These are phyloP conservation scores for Melampsora larici-populina DNA, from an alignment of 1,284 basidiomycete species.

Conservation along the genomic window DNA sequence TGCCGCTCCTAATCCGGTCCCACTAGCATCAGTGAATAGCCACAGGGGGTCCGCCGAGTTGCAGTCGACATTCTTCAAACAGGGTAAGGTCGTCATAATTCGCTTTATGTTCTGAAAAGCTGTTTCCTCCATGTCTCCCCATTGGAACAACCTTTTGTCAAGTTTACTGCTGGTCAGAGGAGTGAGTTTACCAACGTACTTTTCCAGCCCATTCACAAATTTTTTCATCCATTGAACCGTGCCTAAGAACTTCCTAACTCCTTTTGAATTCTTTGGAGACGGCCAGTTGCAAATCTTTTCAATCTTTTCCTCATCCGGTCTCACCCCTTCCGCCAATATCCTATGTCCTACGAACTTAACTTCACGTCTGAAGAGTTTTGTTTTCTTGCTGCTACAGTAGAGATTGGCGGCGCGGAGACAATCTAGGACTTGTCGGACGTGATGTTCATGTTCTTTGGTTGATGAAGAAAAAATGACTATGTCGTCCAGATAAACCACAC, in stretches of 20 bases:
- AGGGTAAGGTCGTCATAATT: slow-evolving; percentile 51
- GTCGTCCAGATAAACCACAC: slow-evolving; percentile 48
- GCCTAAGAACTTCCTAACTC: slow-evolving; percentile 55
- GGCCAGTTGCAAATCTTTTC: slow-evolving; percentile 55
- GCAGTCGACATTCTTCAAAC: slow-evolving; percentile 53
- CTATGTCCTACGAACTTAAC: slow-evolving; percentile 55
- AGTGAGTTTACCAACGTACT: too few relatives aligned
- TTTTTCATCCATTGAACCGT: too few relatives aligned
- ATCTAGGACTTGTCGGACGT: background rate
- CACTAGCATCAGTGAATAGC: slow-evolving; percentile 42
- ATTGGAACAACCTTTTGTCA: too few relatives aligned
- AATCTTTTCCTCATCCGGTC: slow-evolving; percentile 53
- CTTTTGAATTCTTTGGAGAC: slow-evolving; percentile 47
- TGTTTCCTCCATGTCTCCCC: too few relatives aligned
- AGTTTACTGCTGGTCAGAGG: too few relatives aligned
- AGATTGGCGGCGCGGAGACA: background rate
- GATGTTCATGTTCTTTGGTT: background rate
- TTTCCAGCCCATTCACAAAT: too few relatives aligned
- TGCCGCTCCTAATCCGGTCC: slow-evolving; percentile 21
- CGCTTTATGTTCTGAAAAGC: too few relatives aligned
- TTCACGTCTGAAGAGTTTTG: slow-evolving; percentile 49
- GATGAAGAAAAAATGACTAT: slow-evolving; percentile 5
- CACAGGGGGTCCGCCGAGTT: slow-evolving; percentile 44
- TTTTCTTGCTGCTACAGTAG: slow-evolving; percentile 22
- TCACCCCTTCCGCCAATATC: slow-evolving; percentile 53